Conservation (phyloP, 169 alveolate species). For the Babesia sp. region DNA sequence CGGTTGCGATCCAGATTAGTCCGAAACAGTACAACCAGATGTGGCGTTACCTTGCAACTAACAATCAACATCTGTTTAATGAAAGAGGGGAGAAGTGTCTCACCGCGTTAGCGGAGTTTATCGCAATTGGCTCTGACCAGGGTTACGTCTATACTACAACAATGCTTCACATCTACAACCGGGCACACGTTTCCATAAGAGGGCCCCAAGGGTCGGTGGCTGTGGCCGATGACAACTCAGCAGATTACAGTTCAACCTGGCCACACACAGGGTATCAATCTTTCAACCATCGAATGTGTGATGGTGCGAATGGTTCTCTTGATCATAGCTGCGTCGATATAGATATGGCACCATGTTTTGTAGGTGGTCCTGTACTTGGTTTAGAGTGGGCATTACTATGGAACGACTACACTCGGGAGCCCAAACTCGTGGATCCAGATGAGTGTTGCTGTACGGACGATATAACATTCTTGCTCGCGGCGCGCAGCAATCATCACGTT, state of each 20-base stretch:
- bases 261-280: too few species aligned
- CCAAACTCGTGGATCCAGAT: not conserved
- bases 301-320: too few species aligned
- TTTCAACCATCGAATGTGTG: too few species aligned
- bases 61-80: constrained; percentile 6
- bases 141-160: constrained; percentile 42
- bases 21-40: constrained; percentile 63
- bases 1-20: constrained; percentile 21
- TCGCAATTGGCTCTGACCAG: constrained; percentile 34
- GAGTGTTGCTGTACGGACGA: constrained; percentile 34
- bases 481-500: not conserved
- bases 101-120: constrained; percentile 44
- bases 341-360: constrained; percentile 1
- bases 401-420: constrained; percentile 22
- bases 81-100: constrained; percentile 31
- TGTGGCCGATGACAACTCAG: not conserved
- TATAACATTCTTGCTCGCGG: constrained; percentile 19
- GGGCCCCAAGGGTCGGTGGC: not conserved
- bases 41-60: constrained; percentile 13
- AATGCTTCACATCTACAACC: constrained; percentile 35
- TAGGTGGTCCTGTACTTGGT: not conserved
- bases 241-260: too few species aligned
- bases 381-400: constrained; percentile 15
- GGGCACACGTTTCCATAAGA: too few species aligned
- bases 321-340: not conserved